phyloP scores from a whole-genome alignment of 2,329 filamentous ascomycete species.

The Penicillium polonicum region DNA sequence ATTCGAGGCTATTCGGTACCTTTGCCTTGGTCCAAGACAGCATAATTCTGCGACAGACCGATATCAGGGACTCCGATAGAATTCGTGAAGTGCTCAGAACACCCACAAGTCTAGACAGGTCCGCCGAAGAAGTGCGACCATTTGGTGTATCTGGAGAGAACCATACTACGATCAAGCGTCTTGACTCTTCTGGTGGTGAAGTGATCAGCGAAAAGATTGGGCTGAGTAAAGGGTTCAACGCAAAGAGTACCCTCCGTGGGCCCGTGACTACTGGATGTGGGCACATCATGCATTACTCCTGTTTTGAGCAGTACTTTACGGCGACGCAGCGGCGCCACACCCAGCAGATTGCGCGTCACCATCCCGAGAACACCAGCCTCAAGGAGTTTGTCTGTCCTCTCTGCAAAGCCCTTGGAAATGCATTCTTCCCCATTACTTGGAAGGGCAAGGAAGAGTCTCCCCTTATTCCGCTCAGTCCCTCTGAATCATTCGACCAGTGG shows the following conservation, averaged over 20 bases:
- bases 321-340: constrained; percentile 80
- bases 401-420: constrained; percentile 93
- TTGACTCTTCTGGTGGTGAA: constrained; percentile 68
- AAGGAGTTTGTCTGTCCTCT: constrained; percentile 96
- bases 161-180: constrained; percentile 70
- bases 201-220: constrained; percentile 74
- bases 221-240: constrained; percentile 85
- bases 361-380: constrained; percentile 74
- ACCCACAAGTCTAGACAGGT: constrained; percentile 78
- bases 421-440: constrained; percentile 94
- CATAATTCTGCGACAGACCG: constrained; percentile 80
- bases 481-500: constrained; percentile 66
- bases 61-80: constrained; percentile 76
- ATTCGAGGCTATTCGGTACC: constrained; percentile 83
- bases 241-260: constrained; percentile 64
- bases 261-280: constrained; percentile 89
- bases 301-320: constrained; percentile 87
- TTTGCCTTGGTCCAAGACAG: constrained; percentile 89
- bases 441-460: constrained; percentile 85
- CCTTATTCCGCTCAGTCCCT: constrained; percentile 66
- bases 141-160: constrained; percentile 92
- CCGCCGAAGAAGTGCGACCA: constrained; percentile 77
- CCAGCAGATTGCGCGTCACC: constrained; percentile 90
- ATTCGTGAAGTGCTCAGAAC: constrained; percentile 78
- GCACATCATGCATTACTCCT: constrained; percentile 97